Base-by-base conservation (phyloP, 2,329 filamentous ascomycete species). In the Pleomassaria siparia region DNA sequence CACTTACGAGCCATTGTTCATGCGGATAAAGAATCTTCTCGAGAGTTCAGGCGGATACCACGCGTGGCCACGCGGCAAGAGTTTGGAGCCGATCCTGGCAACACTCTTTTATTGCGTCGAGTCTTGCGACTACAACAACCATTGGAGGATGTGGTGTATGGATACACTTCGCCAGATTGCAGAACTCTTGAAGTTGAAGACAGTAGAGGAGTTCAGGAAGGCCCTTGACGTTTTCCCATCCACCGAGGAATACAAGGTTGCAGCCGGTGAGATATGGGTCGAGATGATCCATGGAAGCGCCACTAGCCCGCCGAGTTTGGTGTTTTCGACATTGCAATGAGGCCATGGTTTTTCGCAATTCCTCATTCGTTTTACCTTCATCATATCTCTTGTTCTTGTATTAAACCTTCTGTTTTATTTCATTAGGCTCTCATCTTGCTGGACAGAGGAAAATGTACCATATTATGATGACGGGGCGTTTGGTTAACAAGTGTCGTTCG, bases 51-150 rank as follows among this genome's bases (percentile, higher is more conserved):
- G 47, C 15, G 50, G 49, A 9, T 49, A 53, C 36, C 46, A 50
- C 26, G 33, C 46, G 21, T 59, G 56, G 58, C 53, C 55, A n/a
- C 47, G 55, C 12, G 55, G 55, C 5, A 56, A 50, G 24, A 48
- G 37, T 22, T 43, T 62, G 4, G 55, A 62, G 35, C 53, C 53
- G 1, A 39, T 62, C 1, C 18, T 60, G 15, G 51, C 43, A 20
- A 54, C 55, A n/a, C 48, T 62, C 10, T 50, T 58, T 32, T 56
- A 60, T 29, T 52, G 47, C 22, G 20, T 58, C 16, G 58, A 62
- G 33, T 49, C 49, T 9, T 58, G 56, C 32, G 47, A 46, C 4
- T 41, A 42, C 28, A n/a, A 12, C 18, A 46, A 46, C 33, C 44
- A 43, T 21, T 54, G 53, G 56, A 43, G 55, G 28, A 18, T 25